Base-by-base conservation (phyloP, 352 stramenopile species). In the Globisporangium canariense region DNA sequence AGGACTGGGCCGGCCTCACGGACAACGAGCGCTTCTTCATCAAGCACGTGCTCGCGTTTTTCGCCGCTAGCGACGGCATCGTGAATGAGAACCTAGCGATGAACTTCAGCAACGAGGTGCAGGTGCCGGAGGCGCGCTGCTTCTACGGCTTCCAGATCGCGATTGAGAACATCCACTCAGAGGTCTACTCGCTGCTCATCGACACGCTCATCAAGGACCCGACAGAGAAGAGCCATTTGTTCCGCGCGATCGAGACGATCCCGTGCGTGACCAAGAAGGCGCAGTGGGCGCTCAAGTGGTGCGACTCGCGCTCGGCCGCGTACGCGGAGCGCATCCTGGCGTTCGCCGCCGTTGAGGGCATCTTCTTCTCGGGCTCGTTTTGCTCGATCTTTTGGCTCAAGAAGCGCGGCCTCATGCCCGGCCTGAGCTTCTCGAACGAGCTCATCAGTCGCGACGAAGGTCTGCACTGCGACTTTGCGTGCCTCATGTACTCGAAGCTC, bases 71-170 rank as follows among this genome's bases (percentile, higher is more conserved):
- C 30, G 97, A 99, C 76, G 97, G 97, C 62, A 99, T 99, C 73
- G 97, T 99, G 61, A 99, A 99, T 75, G 97, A 99, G 74, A 99
- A 99, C 81, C 77, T 99, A 47, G 94, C 96, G 30, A 96, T 97
- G 77, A 99, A 99, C 84, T 99, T 99, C 69, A 97, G 86, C 69
- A 99, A 93, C 49, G 96, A 99, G 75, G 93, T 99, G 58, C 96
- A 98, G 69, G 86, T 97, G 25, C 84, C 96, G 0, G 98, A 99
- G 77, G 98, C 97, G 53, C 89, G 97, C 11, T 99, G 96, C 81
- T 99, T 99, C 75, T 99, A 99, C 74, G 97, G 97, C 49, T 99
- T 99, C 76, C 98, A 99, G 86, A 99, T 99, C 75, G 97, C 97
- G 30, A 99, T 99, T 52, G 98, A 99, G 76, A 99, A 99, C 81